These are phyloP conservation scores for Trametes maxima DNA, from an alignment of 768 basidiomycete species.

Conservation along the genomic window DNA sequence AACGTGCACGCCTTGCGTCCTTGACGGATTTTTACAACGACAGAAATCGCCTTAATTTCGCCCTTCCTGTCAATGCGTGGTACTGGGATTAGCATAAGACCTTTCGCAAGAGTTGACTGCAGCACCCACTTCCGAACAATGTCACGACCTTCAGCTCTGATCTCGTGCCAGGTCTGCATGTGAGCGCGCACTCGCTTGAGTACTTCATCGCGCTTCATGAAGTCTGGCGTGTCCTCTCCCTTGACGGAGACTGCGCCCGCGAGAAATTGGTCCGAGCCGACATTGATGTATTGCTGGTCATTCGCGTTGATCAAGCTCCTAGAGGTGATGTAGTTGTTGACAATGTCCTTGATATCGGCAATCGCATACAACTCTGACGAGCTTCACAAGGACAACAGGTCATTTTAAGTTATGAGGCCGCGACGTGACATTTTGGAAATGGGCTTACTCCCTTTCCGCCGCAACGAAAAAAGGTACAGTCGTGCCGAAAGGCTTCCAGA, in stretches of 20 bases:
- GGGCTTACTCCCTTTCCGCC: conserved; percentile 61
- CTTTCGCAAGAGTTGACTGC: neutral
- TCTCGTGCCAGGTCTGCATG: conserved; percentile 81
- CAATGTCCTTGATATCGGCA: conserved; percentile 53
- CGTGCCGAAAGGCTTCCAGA: conserved; percentile 73
- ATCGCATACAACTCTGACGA: conserved; percentile 54
- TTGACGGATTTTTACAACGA: conserved; percentile 73
- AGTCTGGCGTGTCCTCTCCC: conserved; percentile 42
- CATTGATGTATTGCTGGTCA: conserved; percentile 71
- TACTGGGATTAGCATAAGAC: neutral
- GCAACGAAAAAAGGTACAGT: conserved; percentile 64
- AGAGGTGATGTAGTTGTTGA: conserved; percentile 64
- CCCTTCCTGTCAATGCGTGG: conserved; percentile 69
- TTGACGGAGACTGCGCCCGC: conserved; percentile 36
- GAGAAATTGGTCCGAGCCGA: conserved; percentile 47
- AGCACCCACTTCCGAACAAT: conserved; percentile 55
- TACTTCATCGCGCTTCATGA: conserved; percentile 69
- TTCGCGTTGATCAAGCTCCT: conserved; percentile 64
- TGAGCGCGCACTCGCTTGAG: conserved; percentile 52
- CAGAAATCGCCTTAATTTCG: conserved; percentile 63
- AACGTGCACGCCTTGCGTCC: conserved; percentile 77
- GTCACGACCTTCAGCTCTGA: conserved; percentile 58
- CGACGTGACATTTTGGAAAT: neutral
- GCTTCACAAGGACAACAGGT: conserved; percentile 38
- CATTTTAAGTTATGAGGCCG: neutral